A percentile compares a stretch with the other conserved stretches of the same genome.
Conservation (phyloP, 768 basidiomycete genomes). For the Lentinula aciculospora region DNA sequence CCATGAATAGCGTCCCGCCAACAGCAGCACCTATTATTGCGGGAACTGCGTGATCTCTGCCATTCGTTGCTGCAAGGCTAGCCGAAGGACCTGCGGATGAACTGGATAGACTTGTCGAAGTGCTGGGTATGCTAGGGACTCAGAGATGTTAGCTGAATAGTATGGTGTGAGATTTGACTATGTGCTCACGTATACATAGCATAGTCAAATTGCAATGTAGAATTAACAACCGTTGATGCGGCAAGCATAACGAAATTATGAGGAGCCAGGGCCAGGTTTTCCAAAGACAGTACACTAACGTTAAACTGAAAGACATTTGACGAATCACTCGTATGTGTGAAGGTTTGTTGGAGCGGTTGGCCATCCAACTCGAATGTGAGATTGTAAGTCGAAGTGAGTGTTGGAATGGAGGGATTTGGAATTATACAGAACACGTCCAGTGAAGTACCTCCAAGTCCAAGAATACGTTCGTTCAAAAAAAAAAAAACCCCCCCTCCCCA, state of each 20-base stretch:
- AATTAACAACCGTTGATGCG: neutral
- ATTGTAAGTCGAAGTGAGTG: conserved; percentile 5
- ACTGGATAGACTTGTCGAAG: neutral
- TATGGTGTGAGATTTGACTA: neutral
- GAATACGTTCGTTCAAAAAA: neutral
- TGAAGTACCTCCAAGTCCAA: neutral
- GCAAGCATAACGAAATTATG: conserved; percentile 1
- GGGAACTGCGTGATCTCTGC: neutral
- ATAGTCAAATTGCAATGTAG: conserved; percentile 7
- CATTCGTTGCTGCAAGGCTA: neutral
- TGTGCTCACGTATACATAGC: conserved; percentile 4
- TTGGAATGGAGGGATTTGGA: conserved; percentile 7
- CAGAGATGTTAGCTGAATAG: neutral
- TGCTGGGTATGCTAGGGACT: neutral
- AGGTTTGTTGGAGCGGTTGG: neutral
- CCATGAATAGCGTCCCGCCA: neutral
- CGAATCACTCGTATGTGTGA: neutral
- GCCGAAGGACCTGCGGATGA: neutral
- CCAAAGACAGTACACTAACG: neutral
- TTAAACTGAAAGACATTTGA: neutral
- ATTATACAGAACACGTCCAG: conserved; percentile 7
- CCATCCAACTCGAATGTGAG: conserved; percentile 3
- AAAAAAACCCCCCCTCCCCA: too few species aligned
- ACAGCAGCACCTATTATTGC: neutral
- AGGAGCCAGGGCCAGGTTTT: neutral